Base-by-base conservation (phyloP, 371 early-diverging fungal species). In the Syncephalastrum contaminatum region DNA sequence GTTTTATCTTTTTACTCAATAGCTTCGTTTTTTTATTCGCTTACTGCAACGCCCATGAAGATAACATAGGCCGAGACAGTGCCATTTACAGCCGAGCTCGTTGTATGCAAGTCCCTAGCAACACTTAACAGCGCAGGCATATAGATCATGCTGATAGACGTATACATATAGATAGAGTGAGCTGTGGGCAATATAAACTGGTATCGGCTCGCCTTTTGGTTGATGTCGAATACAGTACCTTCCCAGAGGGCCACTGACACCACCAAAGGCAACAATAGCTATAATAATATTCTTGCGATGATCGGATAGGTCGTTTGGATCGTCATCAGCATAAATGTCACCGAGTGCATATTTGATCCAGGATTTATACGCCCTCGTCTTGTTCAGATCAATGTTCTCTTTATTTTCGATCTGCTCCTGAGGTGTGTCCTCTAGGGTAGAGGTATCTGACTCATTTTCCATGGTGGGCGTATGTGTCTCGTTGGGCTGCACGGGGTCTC, bases 91-190 rank as follows among this genome's bases (percentile, higher is more conserved):
- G 58, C 58, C 4, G 63, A 55, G 4, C 56, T 39, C 6, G 60
- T 60, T 0, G 75, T 74, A 22, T 66, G 22, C 36, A 74, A 51
- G 43, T 70, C 69, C 4, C 59, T 22, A 19, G 60, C 68, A 27
- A 74, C 64, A 41, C 66, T 59, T n/a, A 68, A 19, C 14, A 74
- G 58, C 13, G 67, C 71, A 24, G 75, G 75, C 71, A 74, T 66
- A 65, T 73, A 67, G 25, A 74, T 70, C 53, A 58, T 66, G 30
- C 71, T 68, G 36, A 30, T 10, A 30, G 3, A 30, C 10, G 36
- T 2, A 30, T 30, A 6, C 36, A 30, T 2, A 12, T 30, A 30
- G 10, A 30, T 30, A 6, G 36, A 30, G 36, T 30, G 10, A 30
- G 36, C 10, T 25, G 10, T 12, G 36, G 7, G 36, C 8, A 30